These are phyloP conservation scores for Aphanomyces stellatus DNA, from an alignment of 352 stramenopile genomes.

Conservation along the genomic window DNA sequence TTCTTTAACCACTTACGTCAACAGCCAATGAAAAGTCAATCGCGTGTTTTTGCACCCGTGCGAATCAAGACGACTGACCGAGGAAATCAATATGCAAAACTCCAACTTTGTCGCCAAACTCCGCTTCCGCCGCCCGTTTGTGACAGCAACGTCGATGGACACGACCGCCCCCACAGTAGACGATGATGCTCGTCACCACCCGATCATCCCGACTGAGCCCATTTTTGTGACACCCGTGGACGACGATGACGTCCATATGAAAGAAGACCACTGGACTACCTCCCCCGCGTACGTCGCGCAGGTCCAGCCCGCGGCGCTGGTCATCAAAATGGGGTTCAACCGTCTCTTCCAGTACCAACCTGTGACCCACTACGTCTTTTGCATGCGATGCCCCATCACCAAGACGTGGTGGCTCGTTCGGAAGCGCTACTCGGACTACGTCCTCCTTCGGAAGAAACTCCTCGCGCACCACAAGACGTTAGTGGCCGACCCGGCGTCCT, in stretches of 20 bases:
- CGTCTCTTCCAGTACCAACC: background rate
- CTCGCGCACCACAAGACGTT: slow-evolving; percentile 23
- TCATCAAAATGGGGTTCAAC: slow-evolving; percentile 5
- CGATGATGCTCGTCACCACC: no score
- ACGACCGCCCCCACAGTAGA: no score
- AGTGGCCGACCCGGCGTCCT: background rate
- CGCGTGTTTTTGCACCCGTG: no score
- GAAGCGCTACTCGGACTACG: slow-evolving; percentile 67
- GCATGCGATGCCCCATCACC: slow-evolving; percentile 6
- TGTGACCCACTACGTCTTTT: slow-evolving; percentile 6
- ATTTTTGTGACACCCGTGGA: no score
- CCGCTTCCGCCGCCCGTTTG: background rate
- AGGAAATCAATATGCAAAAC: background rate
- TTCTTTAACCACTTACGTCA: no score
- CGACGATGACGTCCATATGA: background rate
- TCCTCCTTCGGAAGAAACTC: slow-evolving; percentile 36
- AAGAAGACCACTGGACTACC: background rate
- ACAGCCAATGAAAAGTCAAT: no score
- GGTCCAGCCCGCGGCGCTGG: background rate
- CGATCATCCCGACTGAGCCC: no score
- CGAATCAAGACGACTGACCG: no score
- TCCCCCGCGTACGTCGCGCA: background rate
- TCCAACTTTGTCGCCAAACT: background rate
- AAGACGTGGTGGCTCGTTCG: slow-evolving; percentile 34
- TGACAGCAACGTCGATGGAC: no score